Conservation (phyloP, 1,284 basidiomycete genomes). For the Moesziomyces antarcticus region DNA sequence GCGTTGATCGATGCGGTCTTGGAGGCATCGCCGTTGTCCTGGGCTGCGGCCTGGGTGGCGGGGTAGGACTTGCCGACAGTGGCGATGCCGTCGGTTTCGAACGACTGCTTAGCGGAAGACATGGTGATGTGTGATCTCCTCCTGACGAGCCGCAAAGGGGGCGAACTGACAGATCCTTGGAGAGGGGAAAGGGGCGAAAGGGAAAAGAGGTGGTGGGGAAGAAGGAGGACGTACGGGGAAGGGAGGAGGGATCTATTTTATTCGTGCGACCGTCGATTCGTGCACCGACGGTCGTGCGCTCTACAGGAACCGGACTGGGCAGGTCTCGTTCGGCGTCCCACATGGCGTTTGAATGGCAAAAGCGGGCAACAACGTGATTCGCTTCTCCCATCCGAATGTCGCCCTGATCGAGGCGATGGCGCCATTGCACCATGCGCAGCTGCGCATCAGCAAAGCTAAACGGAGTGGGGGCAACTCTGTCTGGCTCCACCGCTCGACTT, state of each 20-base stretch:
- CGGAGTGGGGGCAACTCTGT: too few relatives aligned
- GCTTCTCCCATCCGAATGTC: constrained; percentile 1
- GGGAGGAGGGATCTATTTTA: constrained; percentile 7
- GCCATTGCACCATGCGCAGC: neutral
- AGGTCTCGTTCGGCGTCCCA: neutral
- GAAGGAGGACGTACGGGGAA: neutral
- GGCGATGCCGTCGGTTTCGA: constrained; percentile 37
- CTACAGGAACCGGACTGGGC: too few relatives aligned
- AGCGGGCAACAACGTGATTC: constrained; percentile 1
- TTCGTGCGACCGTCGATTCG: too few relatives aligned
- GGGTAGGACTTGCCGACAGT: constrained; percentile 35
- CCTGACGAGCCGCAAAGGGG: constrained; percentile 21
- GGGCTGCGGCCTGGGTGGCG: neutral
- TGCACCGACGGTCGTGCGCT: too few relatives aligned
- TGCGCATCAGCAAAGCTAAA: too few relatives aligned
- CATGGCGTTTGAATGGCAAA: neutral
- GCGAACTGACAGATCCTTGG: constrained; percentile 28
- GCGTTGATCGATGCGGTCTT: constrained; percentile 21
- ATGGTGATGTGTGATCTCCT: constrained; percentile 28
- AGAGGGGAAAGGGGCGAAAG: neutral
- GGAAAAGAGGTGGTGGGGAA: neutral
- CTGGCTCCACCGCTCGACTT: too few relatives aligned
- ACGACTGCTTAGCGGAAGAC: constrained; percentile 36
- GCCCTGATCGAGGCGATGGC: neutral
- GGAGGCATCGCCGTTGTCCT: constrained; percentile 18